Evolutionary conservation across 1,139 yeast genomes (phyloP), one percentile per base, ranked within the genome.

Genomic region (Entelexis paramagnoliae): DNA sequence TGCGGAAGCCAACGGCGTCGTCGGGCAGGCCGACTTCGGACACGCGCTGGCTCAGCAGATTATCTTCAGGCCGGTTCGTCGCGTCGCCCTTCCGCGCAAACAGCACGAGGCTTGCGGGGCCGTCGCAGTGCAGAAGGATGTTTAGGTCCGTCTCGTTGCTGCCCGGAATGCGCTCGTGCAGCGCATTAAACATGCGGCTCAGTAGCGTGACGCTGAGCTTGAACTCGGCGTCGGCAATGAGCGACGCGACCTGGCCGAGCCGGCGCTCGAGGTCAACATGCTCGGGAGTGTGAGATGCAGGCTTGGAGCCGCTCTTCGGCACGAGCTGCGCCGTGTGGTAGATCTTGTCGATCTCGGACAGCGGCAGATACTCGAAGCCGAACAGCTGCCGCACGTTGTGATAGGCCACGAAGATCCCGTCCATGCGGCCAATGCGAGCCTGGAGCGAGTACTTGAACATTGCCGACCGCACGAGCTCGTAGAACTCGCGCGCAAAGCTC

Each of bases 341-440:
- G 22, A 76, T 70, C 58, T 70, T 70, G 64, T 91, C 96, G 58
- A 91, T 75, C 38, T 81, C 85, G 5, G 72, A 69, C 48, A 88
- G 68, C 1, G 95, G 91, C 28, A 91, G 67, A 66, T 91, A 91
- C 65, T 88, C 91, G 67, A 88, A 91, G 3, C 97, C 98, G 66
- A 91, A 85, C 63, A 89, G 78, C 44, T 80, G 72, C 41, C 78
- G 75, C 51, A 88, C 75, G 64, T 88, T 91, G 67, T 91, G 98
- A 64, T 83, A 91, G 0, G 96, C 96, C 24, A 91, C 73, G 60
- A 85, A 88, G 5, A 91, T 87, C 7, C 98, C 98, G 66, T 89
- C 96, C 98, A 91, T 91, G 61, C 84, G 81, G 1, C 98, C 98
- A 46, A 91, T 84, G 56, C 96, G 74, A 0, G 96, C 97, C 65